Conservation (phyloP, 169 alveolate genomes). For the Babesia microti region DNA sequence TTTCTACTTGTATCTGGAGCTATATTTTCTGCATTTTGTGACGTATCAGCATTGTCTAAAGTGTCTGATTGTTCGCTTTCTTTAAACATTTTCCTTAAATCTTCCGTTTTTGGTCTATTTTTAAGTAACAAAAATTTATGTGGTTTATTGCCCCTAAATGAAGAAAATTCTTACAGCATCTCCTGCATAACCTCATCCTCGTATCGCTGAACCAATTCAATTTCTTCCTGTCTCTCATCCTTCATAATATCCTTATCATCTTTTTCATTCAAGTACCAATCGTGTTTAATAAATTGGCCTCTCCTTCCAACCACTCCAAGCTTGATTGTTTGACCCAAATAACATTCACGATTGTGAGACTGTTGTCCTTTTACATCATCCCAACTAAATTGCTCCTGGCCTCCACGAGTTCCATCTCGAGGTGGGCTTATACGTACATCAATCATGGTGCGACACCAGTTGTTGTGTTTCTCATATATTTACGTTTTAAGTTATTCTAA, state of each 20-base stretch:
- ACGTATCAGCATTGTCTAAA: not conserved
- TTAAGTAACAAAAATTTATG: conserved; percentile 30
- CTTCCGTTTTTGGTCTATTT: conserved; percentile 18
- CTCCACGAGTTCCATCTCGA: conserved; percentile 36
- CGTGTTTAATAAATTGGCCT: conserved; percentile 30
- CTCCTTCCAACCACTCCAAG: conserved; percentile 21
- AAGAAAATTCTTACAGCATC: conserved; percentile 26
- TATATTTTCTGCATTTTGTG: not conserved
- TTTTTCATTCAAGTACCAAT: conserved; percentile 27
- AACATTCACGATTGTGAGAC: conserved; percentile 30
- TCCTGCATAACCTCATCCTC: conserved; percentile 43
- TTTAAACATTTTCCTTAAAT: conserved; percentile 3
- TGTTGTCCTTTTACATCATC: conserved; percentile 20
- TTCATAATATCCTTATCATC: not conserved
- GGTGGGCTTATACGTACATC: conserved; percentile 41
- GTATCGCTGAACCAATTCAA: conserved; percentile 12
- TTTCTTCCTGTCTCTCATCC: conserved; percentile 8
- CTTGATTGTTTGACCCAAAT: conserved; percentile 42
- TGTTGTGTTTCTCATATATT: too few relatives aligned
- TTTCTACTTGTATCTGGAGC: not conserved
- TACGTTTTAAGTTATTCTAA: too few relatives aligned
- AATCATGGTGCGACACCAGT: too few relatives aligned
- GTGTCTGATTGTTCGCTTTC: not conserved
- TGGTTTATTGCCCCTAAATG: conserved; percentile 25
- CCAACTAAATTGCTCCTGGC: conserved; percentile 42